A percentile compares a stretch with the other conserved stretches of the same genome.
phyloP scores from a whole-genome alignment of 805 yeast genomes.

The Starmera pachycereana region DNA sequence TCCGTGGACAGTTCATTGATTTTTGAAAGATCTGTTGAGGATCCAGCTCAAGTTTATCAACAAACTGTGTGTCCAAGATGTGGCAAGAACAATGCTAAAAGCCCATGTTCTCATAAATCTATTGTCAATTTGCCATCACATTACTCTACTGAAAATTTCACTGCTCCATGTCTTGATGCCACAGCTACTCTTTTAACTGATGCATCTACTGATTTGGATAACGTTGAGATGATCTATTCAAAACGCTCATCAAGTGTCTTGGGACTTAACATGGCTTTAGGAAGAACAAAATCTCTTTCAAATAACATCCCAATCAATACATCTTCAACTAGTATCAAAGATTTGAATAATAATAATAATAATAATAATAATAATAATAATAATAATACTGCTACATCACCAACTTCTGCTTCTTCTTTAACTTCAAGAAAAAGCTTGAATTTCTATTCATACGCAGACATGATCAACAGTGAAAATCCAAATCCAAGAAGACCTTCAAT shows the following conservation, averaged over 20 bases:
- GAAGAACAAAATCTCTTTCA: conserved; percentile 23
- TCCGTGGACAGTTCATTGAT: conserved; percentile 33
- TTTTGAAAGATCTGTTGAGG: conserved; percentile 61
- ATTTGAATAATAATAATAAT: conserved; percentile 7
- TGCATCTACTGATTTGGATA: conserved; percentile 46
- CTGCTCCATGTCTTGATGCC: conserved; percentile 79
- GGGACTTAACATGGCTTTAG: conserved; percentile 29
- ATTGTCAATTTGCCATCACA: conserved; percentile 25
- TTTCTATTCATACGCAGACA: conserved; percentile 74
- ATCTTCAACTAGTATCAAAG: conserved; percentile 13
- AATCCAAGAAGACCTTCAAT: conserved; percentile 51
- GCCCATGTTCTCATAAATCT: conserved; percentile 17
- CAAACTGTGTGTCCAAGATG: conserved; percentile 18
- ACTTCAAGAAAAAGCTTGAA: conserved; percentile 20
- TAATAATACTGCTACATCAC: neutral
- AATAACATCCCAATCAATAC: conserved; percentile 10
- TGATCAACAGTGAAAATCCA: conserved; percentile 57
- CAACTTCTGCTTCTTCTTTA: neutral
- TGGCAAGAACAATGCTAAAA: conserved; percentile 9
- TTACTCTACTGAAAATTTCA: conserved; percentile 48
- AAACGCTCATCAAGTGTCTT: conserved; percentile 48
- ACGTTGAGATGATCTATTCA: conserved; percentile 60
- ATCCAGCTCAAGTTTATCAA: conserved; percentile 27
- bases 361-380: conserved; percentile 2
- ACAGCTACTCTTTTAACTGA: conserved; percentile 55